phyloP scores from a whole-genome alignment of 2,329 filamentous ascomycete species.

The Trichophyton verrucosum region DNA sequence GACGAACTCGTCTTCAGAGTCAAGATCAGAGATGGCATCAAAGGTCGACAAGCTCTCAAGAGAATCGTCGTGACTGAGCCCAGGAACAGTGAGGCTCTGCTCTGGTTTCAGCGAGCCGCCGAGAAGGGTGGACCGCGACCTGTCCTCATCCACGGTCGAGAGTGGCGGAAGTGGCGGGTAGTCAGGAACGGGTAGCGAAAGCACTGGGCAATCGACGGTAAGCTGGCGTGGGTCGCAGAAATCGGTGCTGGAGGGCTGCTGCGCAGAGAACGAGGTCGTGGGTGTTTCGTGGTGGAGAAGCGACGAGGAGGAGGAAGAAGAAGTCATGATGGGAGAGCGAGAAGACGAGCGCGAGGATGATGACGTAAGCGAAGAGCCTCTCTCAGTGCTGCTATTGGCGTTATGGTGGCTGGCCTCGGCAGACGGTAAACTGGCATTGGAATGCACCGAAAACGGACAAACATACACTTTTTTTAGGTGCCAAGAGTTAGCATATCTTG shows the following conservation, averaged over 20 bases:
- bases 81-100: not conserved
- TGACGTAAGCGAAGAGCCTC: slow-evolving; percentile 50
- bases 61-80: slow-evolving; percentile 30
- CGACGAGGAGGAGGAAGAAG: slow-evolving; percentile 61
- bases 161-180: slow-evolving; percentile 52
- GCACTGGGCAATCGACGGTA: slow-evolving; percentile 50
- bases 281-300: slow-evolving; percentile 73
- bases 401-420: slow-evolving; percentile 8
- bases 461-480: slow-evolving; percentile 43
- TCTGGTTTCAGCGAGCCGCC: slow-evolving; percentile 15
- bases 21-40: slow-evolving; percentile 77
- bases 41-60: slow-evolving; percentile 57
- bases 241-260: slow-evolving; percentile 56
- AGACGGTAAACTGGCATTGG: slow-evolving; percentile 11
- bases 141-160: slow-evolving; percentile 29
- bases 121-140: slow-evolving; percentile 24
- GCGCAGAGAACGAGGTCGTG: slow-evolving; percentile 52
- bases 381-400: slow-evolving; percentile 42
- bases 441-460: slow-evolving; percentile 53
- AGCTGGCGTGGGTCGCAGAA: slow-evolving; percentile 88
- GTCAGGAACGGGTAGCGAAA: slow-evolving; percentile 39
- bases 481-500: not conserved
- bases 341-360: slow-evolving; percentile 82
- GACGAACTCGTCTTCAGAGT: slow-evolving; percentile 79
- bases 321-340: slow-evolving; percentile 58